Evolutionary conservation across 345 rosid species (phyloP), one percentile per base, ranked within the genome.

Genomic region (Viola odorata): DNA sequence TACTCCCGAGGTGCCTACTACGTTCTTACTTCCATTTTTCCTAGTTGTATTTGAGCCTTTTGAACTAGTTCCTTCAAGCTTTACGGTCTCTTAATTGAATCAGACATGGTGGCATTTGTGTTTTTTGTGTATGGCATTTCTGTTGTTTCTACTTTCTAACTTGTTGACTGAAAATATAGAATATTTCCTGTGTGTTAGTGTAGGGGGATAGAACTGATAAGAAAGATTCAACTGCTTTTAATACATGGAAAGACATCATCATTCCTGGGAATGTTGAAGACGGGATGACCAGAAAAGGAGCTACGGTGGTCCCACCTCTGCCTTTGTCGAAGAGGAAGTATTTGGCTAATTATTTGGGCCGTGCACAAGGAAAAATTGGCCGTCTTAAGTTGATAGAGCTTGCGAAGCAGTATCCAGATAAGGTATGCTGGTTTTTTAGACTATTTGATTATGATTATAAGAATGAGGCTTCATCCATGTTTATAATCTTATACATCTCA

Each of bases 181-280:
- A 57, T 14, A 12, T 59, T 68, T 6, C 40, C 32, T 60, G 17
- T 52, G 41, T 38, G 68, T 45, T 73, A 69, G 57, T 74, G 77
- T 77, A 94, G 99, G 99, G 91, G 55, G 96, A 94, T 69, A 80
- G 97, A 66, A 94, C 99, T 67, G 99, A 90, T 69, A 90, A 86
- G 84, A 87, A 78, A 81, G 92, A 85, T 65, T 76, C 79, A 8
- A 90, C 84, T 76, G 95, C 99, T 50, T 94, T 90, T 54, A 88
- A 83, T 77, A 85, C 99, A 56, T 94, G 99, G 99, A 94, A 94
- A 77, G 99, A 90, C 72, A 86, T 91, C 63, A 85, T 91, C 61
- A 86, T 91, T 73, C 98, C 98, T 37, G 98, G 98, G 58, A 89
- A 94, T 62, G 81, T 94, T 37, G 96, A 90, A 53, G 95, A 94